These are phyloP conservation scores for Firmiana major DNA, from an alignment of 345 rosid species.

Conservation along the genomic window DNA sequence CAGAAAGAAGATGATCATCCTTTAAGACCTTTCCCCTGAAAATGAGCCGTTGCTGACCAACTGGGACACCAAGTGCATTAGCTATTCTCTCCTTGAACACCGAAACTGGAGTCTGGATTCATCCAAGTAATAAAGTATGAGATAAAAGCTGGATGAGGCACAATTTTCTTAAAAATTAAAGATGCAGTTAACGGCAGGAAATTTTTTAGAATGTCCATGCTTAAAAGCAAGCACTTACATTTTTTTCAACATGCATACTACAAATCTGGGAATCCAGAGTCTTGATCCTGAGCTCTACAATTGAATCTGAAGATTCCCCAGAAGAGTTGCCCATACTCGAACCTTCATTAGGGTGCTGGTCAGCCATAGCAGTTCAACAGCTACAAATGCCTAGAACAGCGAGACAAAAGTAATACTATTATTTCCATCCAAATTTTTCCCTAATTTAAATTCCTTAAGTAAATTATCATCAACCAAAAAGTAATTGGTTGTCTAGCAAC, in stretches of 20 bases:
- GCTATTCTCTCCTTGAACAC: conserved; percentile 89
- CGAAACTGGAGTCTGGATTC: conserved; percentile 64
- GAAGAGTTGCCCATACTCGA: conserved; percentile 44
- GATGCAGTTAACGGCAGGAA: neutral
- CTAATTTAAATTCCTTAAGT: neutral
- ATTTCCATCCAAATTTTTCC: neutral
- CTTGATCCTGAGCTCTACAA: conserved; percentile 74
- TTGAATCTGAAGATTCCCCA: conserved; percentile 51
- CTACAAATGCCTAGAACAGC: conserved; percentile 14
- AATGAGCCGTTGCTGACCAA: conserved; percentile 84
- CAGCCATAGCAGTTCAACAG: conserved; percentile 51
- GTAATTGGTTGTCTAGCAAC: neutral
- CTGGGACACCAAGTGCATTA: conserved; percentile 62
- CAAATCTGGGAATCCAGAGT: conserved; percentile 76
- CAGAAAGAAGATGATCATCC: conserved; percentile 85
- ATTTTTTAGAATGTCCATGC: neutral
- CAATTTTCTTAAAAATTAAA: neutral
- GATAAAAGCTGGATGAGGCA: conserved; percentile 7
- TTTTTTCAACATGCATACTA: conserved; percentile 62
- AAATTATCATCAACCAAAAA: neutral
- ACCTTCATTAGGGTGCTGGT: conserved; percentile 42
- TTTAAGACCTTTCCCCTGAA: conserved; percentile 88
- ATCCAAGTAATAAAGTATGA: conserved; percentile 12
- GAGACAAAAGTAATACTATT: neutral
- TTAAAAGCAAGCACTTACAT: conserved; percentile 43